Conservation (phyloP, 495 filamentous ascomycete genomes). For the Tricharina praecox region DNA sequence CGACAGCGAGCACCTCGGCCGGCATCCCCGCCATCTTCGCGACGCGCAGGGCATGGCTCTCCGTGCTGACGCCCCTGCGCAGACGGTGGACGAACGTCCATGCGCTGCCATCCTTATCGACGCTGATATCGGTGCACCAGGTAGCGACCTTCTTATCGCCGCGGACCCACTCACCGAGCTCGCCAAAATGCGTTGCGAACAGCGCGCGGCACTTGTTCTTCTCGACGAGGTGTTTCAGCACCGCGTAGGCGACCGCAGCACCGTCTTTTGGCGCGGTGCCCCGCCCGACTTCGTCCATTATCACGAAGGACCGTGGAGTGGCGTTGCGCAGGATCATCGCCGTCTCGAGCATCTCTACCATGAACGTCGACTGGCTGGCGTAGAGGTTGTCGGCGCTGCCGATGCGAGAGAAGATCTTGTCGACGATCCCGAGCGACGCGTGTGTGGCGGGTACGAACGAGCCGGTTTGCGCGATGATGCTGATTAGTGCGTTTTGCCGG, state of each 20-base stretch:
- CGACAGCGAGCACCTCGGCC: conserved; percentile 34
- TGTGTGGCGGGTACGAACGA: conserved; percentile 79
- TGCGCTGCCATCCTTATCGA: conserved; percentile 40
- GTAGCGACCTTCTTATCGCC: conserved; percentile 48
- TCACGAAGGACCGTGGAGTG: conserved; percentile 64
- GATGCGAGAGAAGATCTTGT: conserved; percentile 80
- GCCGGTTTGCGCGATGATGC: conserved; percentile 79
- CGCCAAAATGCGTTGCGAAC: conserved; percentile 93
- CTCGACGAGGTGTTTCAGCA: conserved; percentile 60
- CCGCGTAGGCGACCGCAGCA: conserved; percentile 73
- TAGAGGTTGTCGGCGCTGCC: conserved; percentile 88
- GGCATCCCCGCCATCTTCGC: conserved; percentile 69
- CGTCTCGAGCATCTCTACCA: conserved; percentile 72
- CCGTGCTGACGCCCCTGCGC: conserved; percentile 62
- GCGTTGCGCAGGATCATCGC: conserved; percentile 50
- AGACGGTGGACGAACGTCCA: conserved; percentile 82
- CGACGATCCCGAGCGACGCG: conserved; percentile 71
- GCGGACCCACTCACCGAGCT: conserved; percentile 52
- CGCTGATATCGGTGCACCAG: conserved; percentile 76
- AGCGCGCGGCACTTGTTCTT: conserved; percentile 61
- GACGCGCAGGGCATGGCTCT: conserved; percentile 84
- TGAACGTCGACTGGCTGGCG: conserved; percentile 87
- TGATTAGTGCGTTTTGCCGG: conserved; percentile 84
- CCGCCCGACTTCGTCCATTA: conserved; percentile 95
- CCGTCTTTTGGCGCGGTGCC: conserved; percentile 89